phyloP scores from a whole-genome alignment of 208 protist species.

The Acanthamoeba triangularis region DNA sequence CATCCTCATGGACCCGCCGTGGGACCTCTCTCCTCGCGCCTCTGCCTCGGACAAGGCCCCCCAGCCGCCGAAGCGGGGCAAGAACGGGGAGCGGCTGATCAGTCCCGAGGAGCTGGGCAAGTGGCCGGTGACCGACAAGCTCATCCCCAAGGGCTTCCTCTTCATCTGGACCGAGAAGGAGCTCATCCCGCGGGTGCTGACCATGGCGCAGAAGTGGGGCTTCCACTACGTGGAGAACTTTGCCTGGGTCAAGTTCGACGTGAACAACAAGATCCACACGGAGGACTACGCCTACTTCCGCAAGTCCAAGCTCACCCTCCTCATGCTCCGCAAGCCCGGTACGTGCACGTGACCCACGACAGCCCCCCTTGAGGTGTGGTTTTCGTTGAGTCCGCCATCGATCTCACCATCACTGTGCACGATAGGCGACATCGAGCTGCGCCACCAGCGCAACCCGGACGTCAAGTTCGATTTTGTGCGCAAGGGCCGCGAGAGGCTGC shows the following conservation, averaged over 20 bases:
- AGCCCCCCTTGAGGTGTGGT: too few species aligned
- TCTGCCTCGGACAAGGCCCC: background rate
- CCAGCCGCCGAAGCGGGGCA: background rate
- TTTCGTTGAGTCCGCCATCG: too few species aligned
- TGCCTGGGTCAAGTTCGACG: slow-evolving; percentile 77
- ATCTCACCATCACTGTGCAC: background rate
- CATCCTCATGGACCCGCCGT: slow-evolving; percentile 85
- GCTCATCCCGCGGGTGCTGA: slow-evolving; percentile 76
- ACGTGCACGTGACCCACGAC: background rate
- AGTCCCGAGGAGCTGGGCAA: slow-evolving; percentile 62
- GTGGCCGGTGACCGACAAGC: slow-evolving; percentile 45
- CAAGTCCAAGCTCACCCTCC: slow-evolving; percentile 83
- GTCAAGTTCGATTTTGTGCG: slow-evolving; percentile 84
- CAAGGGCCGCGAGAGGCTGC: slow-evolving; percentile 52
- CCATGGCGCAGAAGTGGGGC: slow-evolving; percentile 76
- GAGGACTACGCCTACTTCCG: slow-evolving; percentile 79
- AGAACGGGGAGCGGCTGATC: slow-evolving; percentile 1
- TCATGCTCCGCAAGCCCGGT: slow-evolving; percentile 85
- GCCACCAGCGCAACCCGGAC: slow-evolving; percentile 88
- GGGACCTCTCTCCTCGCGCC: slow-evolving; percentile 24
- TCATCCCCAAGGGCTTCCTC: slow-evolving; percentile 85
- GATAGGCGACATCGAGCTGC: slow-evolving; percentile 77
- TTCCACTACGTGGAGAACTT: slow-evolving; percentile 89
- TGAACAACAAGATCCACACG: slow-evolving; percentile 80
- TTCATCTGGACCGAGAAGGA: slow-evolving; percentile 89